phyloP scores from a whole-genome alignment of 441 rosid species.

The Rhodomyrtus psidioides region DNA sequence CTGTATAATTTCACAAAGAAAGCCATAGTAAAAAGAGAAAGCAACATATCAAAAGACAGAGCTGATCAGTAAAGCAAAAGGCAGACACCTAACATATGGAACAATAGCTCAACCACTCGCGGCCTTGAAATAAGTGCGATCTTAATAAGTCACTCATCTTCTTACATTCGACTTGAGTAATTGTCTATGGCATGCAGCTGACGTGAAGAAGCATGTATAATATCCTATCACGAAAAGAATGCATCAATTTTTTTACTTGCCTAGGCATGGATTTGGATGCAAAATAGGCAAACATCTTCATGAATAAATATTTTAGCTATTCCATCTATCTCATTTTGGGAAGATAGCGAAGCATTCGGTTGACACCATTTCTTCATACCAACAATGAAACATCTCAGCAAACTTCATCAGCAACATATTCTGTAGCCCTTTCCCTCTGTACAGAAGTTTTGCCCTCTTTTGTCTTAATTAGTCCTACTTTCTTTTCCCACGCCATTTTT shows the following conservation, averaged over 20 bases:
- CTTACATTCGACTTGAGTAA: background rate
- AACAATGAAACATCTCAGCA: background rate
- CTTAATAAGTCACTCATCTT: background rate
- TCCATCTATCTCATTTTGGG: background rate
- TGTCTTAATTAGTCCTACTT: background rate
- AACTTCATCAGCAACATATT: background rate
- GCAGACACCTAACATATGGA: background rate
- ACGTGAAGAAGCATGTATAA: background rate
- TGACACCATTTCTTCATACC: background rate
- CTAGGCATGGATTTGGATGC: background rate
- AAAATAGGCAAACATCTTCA: background rate
- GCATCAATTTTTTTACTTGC: background rate
- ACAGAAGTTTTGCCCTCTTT: background rate
- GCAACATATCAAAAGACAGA: background rate
- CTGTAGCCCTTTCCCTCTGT: background rate
- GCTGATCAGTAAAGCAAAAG: background rate
- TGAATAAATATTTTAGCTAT: background rate
- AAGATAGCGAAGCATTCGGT: background rate
- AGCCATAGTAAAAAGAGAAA: background rate
- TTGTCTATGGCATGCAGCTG: background rate
- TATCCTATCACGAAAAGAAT: background rate
- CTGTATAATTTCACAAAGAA: background rate
- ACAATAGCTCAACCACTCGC: background rate
- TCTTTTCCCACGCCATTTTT: background rate
- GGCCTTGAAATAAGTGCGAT: background rate